These are phyloP conservation scores for Thraustochytrium sp. DNA, from an alignment of 352 stramenopile genomes.

Conservation along the genomic window DNA sequence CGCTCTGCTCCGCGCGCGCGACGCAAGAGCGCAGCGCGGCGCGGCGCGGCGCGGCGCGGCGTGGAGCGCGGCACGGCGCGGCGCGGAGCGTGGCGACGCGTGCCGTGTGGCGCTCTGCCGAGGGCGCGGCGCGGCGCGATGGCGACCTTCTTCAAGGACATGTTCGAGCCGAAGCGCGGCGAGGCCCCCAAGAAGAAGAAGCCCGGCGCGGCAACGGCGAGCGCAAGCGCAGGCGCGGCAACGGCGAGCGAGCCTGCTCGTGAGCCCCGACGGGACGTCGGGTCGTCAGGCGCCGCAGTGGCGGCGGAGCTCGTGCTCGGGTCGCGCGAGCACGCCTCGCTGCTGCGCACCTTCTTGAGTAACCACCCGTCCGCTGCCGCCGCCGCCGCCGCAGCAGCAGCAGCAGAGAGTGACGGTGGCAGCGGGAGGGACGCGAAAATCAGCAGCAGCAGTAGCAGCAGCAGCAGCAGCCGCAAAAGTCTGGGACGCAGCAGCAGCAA, in stretches of 20 bases:
- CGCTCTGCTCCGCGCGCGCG: too few species aligned
- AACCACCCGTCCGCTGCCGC: not conserved
- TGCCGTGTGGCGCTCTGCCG: too few species aligned
- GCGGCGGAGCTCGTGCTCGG: not conserved
- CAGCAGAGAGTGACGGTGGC: not conserved
- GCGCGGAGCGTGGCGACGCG: too few species aligned
- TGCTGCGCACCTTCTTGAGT: not conserved
- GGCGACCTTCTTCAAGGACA: slow-evolving; percentile 42
- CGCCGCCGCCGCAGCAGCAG: not conserved
- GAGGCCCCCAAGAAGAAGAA: too few species aligned
- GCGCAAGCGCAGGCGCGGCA: not conserved
- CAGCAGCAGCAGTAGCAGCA: too few species aligned
- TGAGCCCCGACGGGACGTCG: not conserved
- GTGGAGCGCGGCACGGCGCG: too few species aligned
- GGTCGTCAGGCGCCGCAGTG: not conserved
- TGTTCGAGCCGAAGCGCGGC: not conserved
- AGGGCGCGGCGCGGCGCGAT: not conserved
- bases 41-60: too few species aligned
- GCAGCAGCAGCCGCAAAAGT: too few species aligned
- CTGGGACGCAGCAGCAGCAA: too few species aligned
- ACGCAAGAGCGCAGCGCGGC: too few species aligned
- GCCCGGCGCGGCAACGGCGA: not conserved
- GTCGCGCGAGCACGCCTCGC: not conserved
- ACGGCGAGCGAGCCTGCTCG: too few species aligned
- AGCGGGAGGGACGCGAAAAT: not conserved